Evolutionary conservation across 2,329 filamentous ascomycete species (phyloP), one percentile per base, ranked within the genome.

Genomic region (Pseudocercospora vitis): DNA sequence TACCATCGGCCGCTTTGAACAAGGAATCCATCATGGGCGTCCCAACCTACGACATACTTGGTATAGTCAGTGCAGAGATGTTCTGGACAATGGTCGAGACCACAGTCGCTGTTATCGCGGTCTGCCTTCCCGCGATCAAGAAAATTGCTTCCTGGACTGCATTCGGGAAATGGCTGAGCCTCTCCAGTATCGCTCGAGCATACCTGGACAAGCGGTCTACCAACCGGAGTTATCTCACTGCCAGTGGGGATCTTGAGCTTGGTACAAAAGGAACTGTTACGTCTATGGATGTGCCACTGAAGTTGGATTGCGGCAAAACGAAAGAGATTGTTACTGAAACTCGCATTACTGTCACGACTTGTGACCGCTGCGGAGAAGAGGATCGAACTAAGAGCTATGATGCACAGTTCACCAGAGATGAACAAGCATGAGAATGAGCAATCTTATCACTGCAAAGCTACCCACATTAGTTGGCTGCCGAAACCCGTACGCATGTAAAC

Each of bases 11-110:
- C 33, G 51, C 51, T 8, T 35, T 57, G 47, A 57, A 57, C 19
- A 46, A 51, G 6, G 49, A 40, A 4, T 50, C 52, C 5, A 49
- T 54, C 3, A 54, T 62, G 44, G 49, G 45, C n/a, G 28, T 57
- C 1, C 48, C 42, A 1, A 48, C 39, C 1, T 59, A 56, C 23
- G 55, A 62, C 19, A 48, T 62, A 5, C 35, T 62, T 5, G 59
- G 55, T 9, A 61, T 53, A 11, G 59, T 57, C 18, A 50, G 48
- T 18, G 51, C 50, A 1, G 54, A 57, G 26, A 51, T 57, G 4
- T 57, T 57, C 32, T 57, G 54, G 54, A 57, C 54, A 11, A 57
- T 57, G 50, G 50, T 57, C 21, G 54, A 57, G 11, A 53, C 50
- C 14, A 57, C 50, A 5, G 33, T 57, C 6, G 54, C 54, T n/a